A percentile compares a stretch with the other conserved stretches of the same genome.
These are phyloP conservation scores for Parietaria judaica DNA, from an alignment of 306 rosid species.

Conservation along the genomic window DNA sequence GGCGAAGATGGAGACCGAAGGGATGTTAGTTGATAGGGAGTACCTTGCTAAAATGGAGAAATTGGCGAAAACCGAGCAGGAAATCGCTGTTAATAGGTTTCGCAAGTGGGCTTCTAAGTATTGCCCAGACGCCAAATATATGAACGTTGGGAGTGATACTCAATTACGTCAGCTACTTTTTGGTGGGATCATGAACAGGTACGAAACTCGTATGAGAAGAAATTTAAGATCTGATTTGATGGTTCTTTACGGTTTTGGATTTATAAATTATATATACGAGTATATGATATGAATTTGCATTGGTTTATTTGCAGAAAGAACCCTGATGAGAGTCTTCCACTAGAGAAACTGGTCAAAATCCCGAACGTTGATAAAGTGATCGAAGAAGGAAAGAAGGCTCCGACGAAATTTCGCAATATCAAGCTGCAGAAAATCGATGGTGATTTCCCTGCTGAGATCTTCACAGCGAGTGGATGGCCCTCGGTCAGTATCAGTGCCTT, in stretches of 20 bases:
- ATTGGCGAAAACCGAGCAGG: slow-evolving; percentile 79
- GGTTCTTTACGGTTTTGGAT: not conserved
- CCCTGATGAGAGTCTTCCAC: slow-evolving; percentile 43
- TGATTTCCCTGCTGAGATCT: slow-evolving; percentile 49
- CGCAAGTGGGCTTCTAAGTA: slow-evolving; percentile 81
- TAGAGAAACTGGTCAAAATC: slow-evolving; percentile 52
- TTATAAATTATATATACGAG: not conserved
- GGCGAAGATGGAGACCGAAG: slow-evolving; percentile 84
- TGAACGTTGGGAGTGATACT: slow-evolving; percentile 92
- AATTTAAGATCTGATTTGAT: slow-evolving; percentile 10
- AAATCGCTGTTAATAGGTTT: slow-evolving; percentile 66
- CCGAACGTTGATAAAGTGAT: slow-evolving; percentile 63
- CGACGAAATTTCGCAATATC: slow-evolving; percentile 56
- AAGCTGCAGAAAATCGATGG: slow-evolving; percentile 34
- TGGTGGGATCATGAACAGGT: slow-evolving; percentile 86
- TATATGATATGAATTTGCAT: not conserved
- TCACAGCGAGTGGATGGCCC: slow-evolving; percentile 95
- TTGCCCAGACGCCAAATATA: slow-evolving; percentile 77
- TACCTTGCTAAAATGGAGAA: slow-evolving; percentile 79
- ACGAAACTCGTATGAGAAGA: slow-evolving; percentile 4
- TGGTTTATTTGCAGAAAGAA: slow-evolving; percentile 48
- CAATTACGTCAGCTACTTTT: slow-evolving; percentile 85
- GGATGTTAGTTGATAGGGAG: slow-evolving; percentile 83
- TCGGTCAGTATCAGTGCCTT: slow-evolving; percentile 76
- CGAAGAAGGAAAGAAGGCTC: slow-evolving; percentile 72